Base-by-base conservation (phyloP, 2,329 filamentous ascomycete genomes). In the Paracoccidioides brasiliensis region DNA sequence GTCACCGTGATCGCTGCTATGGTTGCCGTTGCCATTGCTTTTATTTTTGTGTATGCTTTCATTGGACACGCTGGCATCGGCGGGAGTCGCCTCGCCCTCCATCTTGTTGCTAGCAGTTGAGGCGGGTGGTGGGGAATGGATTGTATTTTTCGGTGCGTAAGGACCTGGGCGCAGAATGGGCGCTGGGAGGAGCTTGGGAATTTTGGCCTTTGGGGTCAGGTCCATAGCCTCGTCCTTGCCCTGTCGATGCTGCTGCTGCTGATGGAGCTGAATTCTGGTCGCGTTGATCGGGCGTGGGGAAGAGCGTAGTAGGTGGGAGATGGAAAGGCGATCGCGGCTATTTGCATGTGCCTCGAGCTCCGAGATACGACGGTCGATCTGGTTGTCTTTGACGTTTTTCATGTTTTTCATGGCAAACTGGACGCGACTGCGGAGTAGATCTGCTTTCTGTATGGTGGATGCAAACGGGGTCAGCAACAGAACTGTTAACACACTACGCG, bases 401-500 rank as follows among this genome's bases (percentile, higher is more conserved):
- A 71, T 66, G 54, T 64, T 67, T 46, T 68, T 70, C 70, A 72
- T 71, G 49, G 71, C 71, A 43, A 62, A 67, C 61, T 71, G 71
- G 53, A 73, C 63, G 58, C 66, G 66, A 57, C 55, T 67, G 52
- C 66, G 68, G 49, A 72, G 69, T 9, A 72, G 65, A 44, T 53
- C 64, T 52, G 71, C 71, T 72, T 70, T 73, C 71, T 73, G 51
- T n/a, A 48, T 22, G 22, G 22, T 22, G 22, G 22, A 57, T 33
- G 59, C 64, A 53, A 61, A 59, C 48, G 40, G 43, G 12, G n/a
- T 44, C 28, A 46, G 44, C 7, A 52, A 40, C 32, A 12, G 4
- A 48, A 12, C 12, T 12, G 44, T 14, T n/a, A n/a, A n/a, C n/a
- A 43, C n/a, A 33, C 28, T 44, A 42, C 35, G 45, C 1, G 22